phyloP scores from a whole-genome alignment of 1,284 basidiomycete genomes.

The Fomitopsis betulina region DNA sequence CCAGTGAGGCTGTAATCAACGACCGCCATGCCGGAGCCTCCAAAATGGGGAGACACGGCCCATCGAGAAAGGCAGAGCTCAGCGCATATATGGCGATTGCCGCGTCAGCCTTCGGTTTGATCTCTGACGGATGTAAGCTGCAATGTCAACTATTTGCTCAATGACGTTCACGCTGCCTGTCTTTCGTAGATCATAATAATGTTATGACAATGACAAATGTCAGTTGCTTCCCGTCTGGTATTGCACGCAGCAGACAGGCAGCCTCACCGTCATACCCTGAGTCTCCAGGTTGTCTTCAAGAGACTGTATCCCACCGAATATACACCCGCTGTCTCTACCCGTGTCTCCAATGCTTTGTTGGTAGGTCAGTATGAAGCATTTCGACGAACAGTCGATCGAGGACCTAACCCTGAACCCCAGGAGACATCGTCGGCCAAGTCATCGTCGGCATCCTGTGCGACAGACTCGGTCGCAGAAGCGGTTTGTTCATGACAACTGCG shows the following conservation, averaged over 20 bases:
- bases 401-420: slow-evolving; percentile 23
- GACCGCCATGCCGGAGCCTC: not conserved
- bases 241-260: not conserved
- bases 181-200: not conserved
- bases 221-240: not conserved
- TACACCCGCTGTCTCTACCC: slow-evolving; percentile 57
- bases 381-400: not conserved
- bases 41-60: not conserved
- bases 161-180: not conserved
- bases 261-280: not conserved
- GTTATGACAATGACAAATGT: slow-evolving; percentile 4
- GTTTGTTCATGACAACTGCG: slow-evolving; percentile 64
- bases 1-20: too few relatives aligned
- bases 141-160: not conserved
- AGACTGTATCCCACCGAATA: slow-evolving; percentile 56
- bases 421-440: slow-evolving; percentile 64
- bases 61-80: not conserved
- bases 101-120: not conserved
- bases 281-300: slow-evolving; percentile 55
- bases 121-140: not conserved
- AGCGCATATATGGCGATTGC: not conserved
- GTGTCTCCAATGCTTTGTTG: slow-evolving; percentile 69
- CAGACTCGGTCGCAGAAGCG: slow-evolving; percentile 66
- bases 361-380: slow-evolving; percentile 42
- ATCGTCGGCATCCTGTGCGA: slow-evolving; percentile 68